Evolutionary conservation across 345 rosid species (phyloP), one percentile per base, ranked within the genome.

Genomic region (Populus ilicifolia): DNA sequence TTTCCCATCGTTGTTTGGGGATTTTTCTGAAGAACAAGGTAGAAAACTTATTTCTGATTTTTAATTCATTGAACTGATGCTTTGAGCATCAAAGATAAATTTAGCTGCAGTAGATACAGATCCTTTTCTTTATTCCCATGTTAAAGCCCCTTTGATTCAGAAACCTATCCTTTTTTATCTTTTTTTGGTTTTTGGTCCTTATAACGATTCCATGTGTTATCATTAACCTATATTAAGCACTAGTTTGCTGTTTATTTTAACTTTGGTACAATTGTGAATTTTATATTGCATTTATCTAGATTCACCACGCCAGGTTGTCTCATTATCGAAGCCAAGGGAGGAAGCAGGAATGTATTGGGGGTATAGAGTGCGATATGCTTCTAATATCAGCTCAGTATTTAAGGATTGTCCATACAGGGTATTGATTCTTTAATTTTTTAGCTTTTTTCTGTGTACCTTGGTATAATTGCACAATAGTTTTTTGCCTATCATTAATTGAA

Each of bases 291-390:
- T 83, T 85, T 74, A 77, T 84, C 76, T 87, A 95, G 99, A 85
- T 83, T 82, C 79, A 52, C 88, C 83, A 29, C 90, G 85, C 71
- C 90, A 86, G 81, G 83, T 93, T 84, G 96, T 90, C 73, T 85
- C 90, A 4, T 83, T 87, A 18, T 89, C 87, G 38, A 90, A 87
- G 85, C 98, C 98, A 10, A 89, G 86, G 84, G 95, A 94, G 72
- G 90, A 91, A 75, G 85, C 86, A 29, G 92, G 98, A 80, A 80
- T 82, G 84, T 94, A 93, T 76, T 93, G 98, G 99, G 99, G 98
- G 18, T 94, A 93, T 77, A 89, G 86, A 89, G 98, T 93, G 79
- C 91, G 98, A 68, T 94, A 91, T 80, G 97, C 99, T 78, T 79
- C 97, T 64, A 83, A 80, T 80, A 76, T 94, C 76, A 90, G 94